Evolutionary conservation across 345 rosid genomes (phyloP).

Genomic region (Aegle marmelos): DNA sequence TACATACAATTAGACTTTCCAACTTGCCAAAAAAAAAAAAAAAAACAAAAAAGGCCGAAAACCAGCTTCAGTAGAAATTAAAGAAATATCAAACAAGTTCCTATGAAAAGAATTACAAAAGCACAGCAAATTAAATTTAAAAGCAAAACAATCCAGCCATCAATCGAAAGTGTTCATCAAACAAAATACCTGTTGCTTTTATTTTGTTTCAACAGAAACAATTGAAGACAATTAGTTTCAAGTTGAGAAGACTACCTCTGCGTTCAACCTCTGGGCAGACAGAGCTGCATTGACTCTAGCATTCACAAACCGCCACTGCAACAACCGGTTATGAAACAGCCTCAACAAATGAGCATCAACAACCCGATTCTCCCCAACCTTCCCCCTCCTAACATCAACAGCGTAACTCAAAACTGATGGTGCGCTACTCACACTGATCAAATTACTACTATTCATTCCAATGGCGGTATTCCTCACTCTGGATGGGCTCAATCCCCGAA

Average conservation of each 20-base stretch:
- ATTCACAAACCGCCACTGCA: constrained; percentile 86
- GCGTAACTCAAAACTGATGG: constrained; percentile 78
- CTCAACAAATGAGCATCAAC: constrained; percentile 69
- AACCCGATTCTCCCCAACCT: constrained; percentile 58
- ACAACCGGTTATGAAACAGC: constrained; percentile 62
- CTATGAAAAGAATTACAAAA: not conserved
- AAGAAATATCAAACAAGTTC: too few species aligned
- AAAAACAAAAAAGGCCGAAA: not conserved
- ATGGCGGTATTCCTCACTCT: constrained; percentile 49
- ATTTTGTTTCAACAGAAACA: not conserved
- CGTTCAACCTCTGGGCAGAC: constrained; percentile 50
- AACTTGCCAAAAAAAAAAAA: not conserved
- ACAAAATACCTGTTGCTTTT: not conserved
- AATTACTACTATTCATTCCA: constrained; percentile 31
- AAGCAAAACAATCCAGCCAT: not conserved
- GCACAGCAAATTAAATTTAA: not conserved
- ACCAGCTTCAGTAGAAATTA: not conserved
- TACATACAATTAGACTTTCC: not conserved
- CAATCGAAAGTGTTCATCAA: not conserved
- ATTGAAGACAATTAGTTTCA: not conserved
- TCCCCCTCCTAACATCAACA: constrained; percentile 75
- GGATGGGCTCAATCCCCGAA: constrained; percentile 66
- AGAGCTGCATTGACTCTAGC: constrained; percentile 68
- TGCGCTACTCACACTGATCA: constrained; percentile 34
- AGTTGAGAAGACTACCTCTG: constrained; percentile 56